phyloP scores from a whole-genome alignment of 768 basidiomycete species.

The Pleurotus sapidus region DNA sequence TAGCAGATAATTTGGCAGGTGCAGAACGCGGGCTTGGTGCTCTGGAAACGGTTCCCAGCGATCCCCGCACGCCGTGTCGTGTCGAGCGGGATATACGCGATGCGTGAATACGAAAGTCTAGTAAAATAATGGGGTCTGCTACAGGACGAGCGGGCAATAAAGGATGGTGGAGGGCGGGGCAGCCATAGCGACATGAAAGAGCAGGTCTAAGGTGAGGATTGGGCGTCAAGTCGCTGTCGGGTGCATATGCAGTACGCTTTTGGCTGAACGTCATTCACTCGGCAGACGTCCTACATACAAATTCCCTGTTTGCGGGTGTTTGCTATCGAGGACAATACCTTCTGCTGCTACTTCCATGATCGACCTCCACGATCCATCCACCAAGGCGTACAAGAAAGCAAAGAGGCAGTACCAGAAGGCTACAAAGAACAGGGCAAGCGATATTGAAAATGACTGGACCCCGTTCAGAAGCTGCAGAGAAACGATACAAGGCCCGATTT shows the following conservation, averaged over 20 bases:
- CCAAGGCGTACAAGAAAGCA: constrained; percentile 57
- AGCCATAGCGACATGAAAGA: constrained; percentile 73
- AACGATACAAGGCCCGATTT: constrained; percentile 75
- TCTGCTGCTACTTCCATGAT: constrained; percentile 15
- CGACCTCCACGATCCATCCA: constrained; percentile 41
- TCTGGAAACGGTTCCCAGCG: constrained; percentile 28
- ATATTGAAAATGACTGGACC: constrained; percentile 58
- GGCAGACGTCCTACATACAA: background rate
- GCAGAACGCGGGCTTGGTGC: constrained; percentile 25
- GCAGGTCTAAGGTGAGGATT: background rate
- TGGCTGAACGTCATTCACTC: too few species aligned
- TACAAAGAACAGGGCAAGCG: constrained; percentile 47
- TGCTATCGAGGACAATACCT: constrained; percentile 20
- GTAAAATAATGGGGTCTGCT: constrained; percentile 23
- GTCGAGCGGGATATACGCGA: background rate
- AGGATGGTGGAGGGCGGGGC: constrained; percentile 48
- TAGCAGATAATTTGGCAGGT: background rate
- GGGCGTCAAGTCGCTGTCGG: constrained; percentile 4
- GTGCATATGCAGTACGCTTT: too few species aligned
- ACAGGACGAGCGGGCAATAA: constrained; percentile 36
- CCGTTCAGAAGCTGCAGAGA: constrained; percentile 76
- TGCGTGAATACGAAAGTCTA: background rate
- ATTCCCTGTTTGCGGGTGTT: constrained; percentile 29
- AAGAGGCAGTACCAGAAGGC: constrained; percentile 56
- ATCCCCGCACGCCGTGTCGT: constrained; percentile 16